Percentiles rank a stretch among this genome's conserved stretches.
Evolutionary conservation across 1,284 basidiomycete species (phyloP).

Genomic region (Testicularia cyperi): DNA sequence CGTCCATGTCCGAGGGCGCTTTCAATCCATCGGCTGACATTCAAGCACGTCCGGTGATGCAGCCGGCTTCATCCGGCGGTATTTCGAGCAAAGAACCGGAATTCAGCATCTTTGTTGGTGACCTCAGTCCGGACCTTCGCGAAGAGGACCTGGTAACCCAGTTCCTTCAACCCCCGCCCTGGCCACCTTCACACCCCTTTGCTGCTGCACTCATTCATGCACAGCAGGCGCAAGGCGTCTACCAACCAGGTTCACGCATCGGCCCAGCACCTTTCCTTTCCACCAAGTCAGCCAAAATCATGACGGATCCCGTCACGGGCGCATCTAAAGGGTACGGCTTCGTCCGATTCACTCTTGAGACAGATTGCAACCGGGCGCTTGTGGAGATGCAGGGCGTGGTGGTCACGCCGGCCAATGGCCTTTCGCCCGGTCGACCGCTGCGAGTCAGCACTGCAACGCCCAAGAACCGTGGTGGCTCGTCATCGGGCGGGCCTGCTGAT

Average conservation of each 20-base stretch:
- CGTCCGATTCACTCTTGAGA: conserved; percentile 46
- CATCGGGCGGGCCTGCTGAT: not conserved
- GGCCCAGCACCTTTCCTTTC: conserved; percentile 50
- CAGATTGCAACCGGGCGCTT: conserved; percentile 53
- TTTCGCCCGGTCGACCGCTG: conserved; percentile 42
- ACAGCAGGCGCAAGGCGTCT: conserved; percentile 47
- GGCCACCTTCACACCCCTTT: conserved; percentile 49
- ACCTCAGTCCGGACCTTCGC: conserved; percentile 45
- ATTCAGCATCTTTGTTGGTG: conserved; percentile 53
- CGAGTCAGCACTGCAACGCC: conserved; percentile 52
- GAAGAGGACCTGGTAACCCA: conserved; percentile 53
- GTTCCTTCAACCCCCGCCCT: conserved; percentile 51
- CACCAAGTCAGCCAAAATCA: conserved; percentile 51
- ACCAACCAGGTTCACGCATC: conserved; percentile 31
- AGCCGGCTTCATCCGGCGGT: conserved; percentile 11
- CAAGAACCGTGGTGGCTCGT: conserved; percentile 34
- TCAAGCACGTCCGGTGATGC: conserved; percentile 4
- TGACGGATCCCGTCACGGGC: conserved; percentile 46
- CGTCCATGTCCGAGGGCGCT: conserved; percentile 31
- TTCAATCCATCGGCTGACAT: conserved; percentile 5
- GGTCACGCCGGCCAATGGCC: conserved; percentile 36
- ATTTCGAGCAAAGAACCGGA: conserved; percentile 25
- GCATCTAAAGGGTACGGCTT: conserved; percentile 54
- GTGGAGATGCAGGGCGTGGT: conserved; percentile 55
- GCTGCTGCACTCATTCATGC: conserved; percentile 46